phyloP scores from a whole-genome alignment of 805 yeast species.

The Kodamaea jinghongensis region DNA sequence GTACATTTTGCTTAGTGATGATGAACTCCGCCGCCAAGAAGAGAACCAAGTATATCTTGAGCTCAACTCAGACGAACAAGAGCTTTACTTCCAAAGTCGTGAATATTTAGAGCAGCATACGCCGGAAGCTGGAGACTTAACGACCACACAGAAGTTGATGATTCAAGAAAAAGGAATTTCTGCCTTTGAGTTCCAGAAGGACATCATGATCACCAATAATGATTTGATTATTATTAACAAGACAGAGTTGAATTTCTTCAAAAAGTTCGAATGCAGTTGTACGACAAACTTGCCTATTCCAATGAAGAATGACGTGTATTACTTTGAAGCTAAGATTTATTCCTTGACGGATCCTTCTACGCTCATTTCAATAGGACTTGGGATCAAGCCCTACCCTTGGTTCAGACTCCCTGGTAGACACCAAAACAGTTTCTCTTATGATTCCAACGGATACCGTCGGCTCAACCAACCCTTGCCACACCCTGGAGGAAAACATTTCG shows the following conservation, averaged over 20 bases:
- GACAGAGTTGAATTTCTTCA: conserved; percentile 55
- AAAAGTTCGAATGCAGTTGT: conserved; percentile 61
- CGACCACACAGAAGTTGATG: conserved; percentile 56
- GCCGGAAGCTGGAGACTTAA: conserved; percentile 39
- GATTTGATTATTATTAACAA: conserved; percentile 64
- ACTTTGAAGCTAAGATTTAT: conserved; percentile 83
- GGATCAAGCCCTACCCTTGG: conserved; percentile 88
- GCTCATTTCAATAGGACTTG: conserved; percentile 69
- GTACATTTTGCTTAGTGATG: conserved; percentile 34
- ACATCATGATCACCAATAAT: conserved; percentile 51
- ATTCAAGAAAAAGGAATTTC: conserved; percentile 85
- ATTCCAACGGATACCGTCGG: conserved; percentile 77
- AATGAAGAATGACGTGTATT: conserved; percentile 75
- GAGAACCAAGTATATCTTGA: conserved; percentile 55
- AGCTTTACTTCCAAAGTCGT: conserved; percentile 63
- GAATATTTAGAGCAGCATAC: conserved; percentile 41
- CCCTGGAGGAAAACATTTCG: conserved; percentile 28
- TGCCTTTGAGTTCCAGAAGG: conserved; percentile 84
- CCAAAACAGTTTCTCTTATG: conserved; percentile 80
- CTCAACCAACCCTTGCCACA: conserved; percentile 69
- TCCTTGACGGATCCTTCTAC: conserved; percentile 61
- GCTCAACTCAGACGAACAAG: conserved; percentile 67
- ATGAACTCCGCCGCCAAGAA: conserved; percentile 57
- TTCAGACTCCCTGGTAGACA: conserved; percentile 93
- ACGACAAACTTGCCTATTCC: conserved; percentile 88